Percentiles rank a stretch among this genome's conserved stretches.
These are phyloP conservation scores for Wickerhamiella occidentalis DNA, from an alignment of 805 yeast genomes.

Conservation along the genomic window DNA sequence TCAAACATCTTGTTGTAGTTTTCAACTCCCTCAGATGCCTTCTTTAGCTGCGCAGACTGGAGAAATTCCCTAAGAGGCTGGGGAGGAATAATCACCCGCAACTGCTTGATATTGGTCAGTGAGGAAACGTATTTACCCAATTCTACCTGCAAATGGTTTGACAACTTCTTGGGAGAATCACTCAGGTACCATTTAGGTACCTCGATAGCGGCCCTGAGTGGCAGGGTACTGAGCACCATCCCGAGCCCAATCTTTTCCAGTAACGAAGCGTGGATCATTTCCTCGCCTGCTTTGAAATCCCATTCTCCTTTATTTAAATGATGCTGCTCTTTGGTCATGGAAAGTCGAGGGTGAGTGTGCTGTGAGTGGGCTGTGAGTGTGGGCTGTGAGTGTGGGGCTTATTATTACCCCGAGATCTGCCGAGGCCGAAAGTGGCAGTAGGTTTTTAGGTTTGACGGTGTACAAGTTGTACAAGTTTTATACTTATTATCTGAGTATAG, in stretches of 20 bases:
- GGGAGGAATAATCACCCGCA: conserved; percentile 18
- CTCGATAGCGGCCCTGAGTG: conserved; percentile 1
- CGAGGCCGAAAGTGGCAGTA: too few relatives aligned
- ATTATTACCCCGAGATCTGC: too few relatives aligned
- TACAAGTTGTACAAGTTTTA: not conserved
- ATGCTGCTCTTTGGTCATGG: not conserved
- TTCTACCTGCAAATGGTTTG: not conserved
- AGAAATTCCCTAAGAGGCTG: conserved; percentile 19
- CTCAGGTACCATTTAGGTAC: conserved; percentile 2
- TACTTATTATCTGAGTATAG: too few relatives aligned
- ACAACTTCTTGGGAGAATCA: not conserved
- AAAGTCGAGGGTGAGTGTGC: not conserved
- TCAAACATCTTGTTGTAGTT: conserved; percentile 20
- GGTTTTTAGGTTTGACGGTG: too few relatives aligned
- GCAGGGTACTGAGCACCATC: not conserved
- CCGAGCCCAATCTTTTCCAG: conserved; percentile 4
- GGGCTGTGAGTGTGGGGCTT: too few relatives aligned
- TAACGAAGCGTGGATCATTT: not conserved
- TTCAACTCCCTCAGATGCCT: not conserved
- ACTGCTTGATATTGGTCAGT: conserved; percentile 15
- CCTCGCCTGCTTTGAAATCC: conserved; percentile 8
- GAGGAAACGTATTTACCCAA: conserved; percentile 11
- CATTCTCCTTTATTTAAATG: conserved; percentile 3
- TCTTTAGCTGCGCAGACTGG: not conserved
- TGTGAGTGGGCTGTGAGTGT: too few relatives aligned